Conservation (phyloP, 345 rosid species). For the Streptanthus diversifolius region DNA sequence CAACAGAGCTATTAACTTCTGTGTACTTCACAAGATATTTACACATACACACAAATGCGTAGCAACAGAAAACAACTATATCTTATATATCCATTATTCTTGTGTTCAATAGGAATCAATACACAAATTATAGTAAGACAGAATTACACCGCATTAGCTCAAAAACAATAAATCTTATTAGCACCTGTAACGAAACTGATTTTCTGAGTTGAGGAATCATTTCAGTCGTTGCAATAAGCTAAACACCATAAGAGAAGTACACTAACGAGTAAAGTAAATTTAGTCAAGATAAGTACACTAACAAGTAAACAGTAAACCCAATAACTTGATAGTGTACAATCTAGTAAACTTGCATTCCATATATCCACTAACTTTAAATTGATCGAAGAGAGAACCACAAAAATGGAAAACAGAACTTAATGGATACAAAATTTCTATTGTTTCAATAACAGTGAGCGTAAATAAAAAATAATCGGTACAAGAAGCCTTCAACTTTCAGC, state of each 20-base stretch:
- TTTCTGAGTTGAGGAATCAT: neutral
- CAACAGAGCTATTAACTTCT: neutral
- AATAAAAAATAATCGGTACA: neutral
- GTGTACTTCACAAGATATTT: neutral
- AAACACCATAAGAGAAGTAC: neutral
- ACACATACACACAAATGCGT: neutral
- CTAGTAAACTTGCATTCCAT: neutral
- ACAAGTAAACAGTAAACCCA: neutral
- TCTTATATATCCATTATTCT: neutral
- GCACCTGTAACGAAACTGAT: neutral
- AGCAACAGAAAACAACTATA: neutral
- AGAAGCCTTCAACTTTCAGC: conserved; percentile 2
- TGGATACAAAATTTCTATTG: neutral
- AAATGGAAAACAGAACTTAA: neutral
- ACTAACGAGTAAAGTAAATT: neutral
- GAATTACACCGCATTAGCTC: neutral
- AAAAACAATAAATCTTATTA: neutral
- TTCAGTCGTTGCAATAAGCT: neutral
- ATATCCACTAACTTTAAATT: neutral
- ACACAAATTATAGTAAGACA: neutral
- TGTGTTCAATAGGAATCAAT: neutral
- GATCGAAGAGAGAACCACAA: neutral
- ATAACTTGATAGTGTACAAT: neutral
- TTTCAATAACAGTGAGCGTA: neutral
- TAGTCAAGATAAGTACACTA: neutral